These are phyloP conservation scores for Diaporthe vexans DNA, from an alignment of 2,329 filamentous ascomycete genomes.

Conservation along the genomic window DNA sequence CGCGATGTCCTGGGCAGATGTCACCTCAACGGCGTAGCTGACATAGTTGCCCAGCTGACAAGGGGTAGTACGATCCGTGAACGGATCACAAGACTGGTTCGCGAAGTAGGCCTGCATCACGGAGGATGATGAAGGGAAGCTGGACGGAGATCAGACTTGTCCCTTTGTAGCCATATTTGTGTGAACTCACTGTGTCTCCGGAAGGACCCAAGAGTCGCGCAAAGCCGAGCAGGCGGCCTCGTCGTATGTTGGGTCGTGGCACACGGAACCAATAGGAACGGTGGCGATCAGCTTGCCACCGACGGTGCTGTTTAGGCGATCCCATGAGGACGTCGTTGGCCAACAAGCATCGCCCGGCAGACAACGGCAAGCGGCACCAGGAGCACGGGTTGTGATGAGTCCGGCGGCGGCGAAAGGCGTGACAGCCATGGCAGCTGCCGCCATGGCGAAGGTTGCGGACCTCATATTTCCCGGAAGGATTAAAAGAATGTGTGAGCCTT, in stretches of 20 bases:
- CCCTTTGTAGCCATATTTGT: not conserved
- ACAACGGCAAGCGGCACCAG: slow-evolving; percentile 2
- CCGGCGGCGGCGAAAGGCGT: slow-evolving; percentile 11
- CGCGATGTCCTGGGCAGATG: slow-evolving; percentile 42
- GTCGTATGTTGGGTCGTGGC: slow-evolving; percentile 59
- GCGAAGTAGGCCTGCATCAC: slow-evolving; percentile 50
- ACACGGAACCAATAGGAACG: slow-evolving; percentile 60
- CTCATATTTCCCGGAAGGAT: not conserved
- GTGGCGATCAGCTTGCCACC: slow-evolving; percentile 62
- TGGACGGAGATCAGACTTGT: slow-evolving; percentile 25
- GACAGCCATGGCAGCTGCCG: slow-evolving; percentile 9
- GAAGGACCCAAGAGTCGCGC: slow-evolving; percentile 53
- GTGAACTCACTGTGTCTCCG: slow-evolving; percentile 52
- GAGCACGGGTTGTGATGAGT: slow-evolving; percentile 5
- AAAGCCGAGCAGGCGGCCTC: slow-evolving; percentile 53
- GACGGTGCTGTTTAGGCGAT: slow-evolving; percentile 62
- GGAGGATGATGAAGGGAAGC: slow-evolving; percentile 48
- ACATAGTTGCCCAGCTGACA: slow-evolving; percentile 54
- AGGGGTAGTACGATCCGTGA: slow-evolving; percentile 46
- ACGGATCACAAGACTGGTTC: slow-evolving; percentile 43
- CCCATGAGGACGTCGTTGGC: slow-evolving; percentile 60
- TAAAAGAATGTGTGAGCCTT: slow-evolving; percentile 24
- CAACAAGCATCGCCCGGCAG: slow-evolving; percentile 59
- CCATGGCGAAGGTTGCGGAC: slow-evolving; percentile 2
- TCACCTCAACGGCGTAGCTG: slow-evolving; percentile 46